phyloP scores from a whole-genome alignment of 495 filamentous ascomycete species.

The Trichocladium uniseriatum region DNA sequence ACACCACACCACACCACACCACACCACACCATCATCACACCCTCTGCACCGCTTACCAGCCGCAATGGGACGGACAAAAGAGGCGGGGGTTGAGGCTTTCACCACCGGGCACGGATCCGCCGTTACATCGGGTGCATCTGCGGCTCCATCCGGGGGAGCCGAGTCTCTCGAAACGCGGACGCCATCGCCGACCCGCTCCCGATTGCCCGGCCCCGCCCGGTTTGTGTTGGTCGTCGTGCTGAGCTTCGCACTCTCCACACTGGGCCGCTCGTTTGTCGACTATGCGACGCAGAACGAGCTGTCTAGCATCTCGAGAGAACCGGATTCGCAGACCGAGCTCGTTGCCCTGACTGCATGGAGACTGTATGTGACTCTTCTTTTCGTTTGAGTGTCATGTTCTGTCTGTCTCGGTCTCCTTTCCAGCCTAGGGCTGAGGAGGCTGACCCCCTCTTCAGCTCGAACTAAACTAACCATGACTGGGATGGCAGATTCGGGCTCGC shows the following conservation, averaged over 20 bases:
- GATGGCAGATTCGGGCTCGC: slow-evolving; percentile 51
- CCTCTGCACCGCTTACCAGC: not conserved
- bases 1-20: not conserved
- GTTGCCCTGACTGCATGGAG: slow-evolving; percentile 55
- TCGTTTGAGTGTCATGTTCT: not conserved
- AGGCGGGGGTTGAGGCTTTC: slow-evolving; percentile 12
- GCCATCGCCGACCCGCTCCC: slow-evolving; percentile 10
- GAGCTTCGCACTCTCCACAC: slow-evolving; percentile 50
- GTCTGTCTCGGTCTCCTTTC: slow-evolving; percentile 11
- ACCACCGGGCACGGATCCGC: slow-evolving; percentile 8
- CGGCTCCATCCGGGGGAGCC: not conserved
- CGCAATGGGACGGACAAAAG: slow-evolving; percentile 10
- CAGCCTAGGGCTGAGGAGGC: slow-evolving; percentile 18
- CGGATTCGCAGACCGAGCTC: slow-evolving; percentile 54
- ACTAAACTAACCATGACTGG: slow-evolving; percentile 17
- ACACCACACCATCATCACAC: not conserved
- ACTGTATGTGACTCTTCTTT: slow-evolving; percentile 43
- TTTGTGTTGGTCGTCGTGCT: slow-evolving; percentile 55
- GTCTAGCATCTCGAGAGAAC: slow-evolving; percentile 48
- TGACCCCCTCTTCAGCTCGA: slow-evolving; percentile 19
- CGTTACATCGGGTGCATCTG: not conserved
- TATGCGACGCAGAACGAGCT: slow-evolving; percentile 47
- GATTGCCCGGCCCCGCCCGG: slow-evolving; percentile 44
- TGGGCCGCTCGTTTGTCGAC: slow-evolving; percentile 47
- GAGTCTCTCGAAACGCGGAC: not conserved